Evolutionary conservation across 805 yeast genomes (phyloP).

Genomic region (Lipomyces kockii): DNA sequence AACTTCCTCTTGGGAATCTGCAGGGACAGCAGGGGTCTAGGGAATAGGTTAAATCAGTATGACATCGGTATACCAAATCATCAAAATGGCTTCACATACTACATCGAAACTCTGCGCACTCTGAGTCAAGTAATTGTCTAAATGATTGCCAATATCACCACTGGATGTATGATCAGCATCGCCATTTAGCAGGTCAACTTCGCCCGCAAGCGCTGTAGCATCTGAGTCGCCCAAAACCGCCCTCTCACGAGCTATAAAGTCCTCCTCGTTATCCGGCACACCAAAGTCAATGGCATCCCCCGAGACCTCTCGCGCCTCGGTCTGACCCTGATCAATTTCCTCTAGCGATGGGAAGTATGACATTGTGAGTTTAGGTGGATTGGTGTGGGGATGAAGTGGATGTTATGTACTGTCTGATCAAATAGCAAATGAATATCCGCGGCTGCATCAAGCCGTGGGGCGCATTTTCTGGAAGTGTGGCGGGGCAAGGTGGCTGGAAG

Average conservation of each 20-base stretch:
- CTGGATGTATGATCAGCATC: constrained; percentile 10
- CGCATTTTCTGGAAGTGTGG: background rate
- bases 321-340: constrained; percentile 45
- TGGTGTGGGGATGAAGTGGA: background rate
- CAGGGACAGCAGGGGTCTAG: background rate
- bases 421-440: background rate
- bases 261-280: constrained; percentile 42
- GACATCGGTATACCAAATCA: background rate
- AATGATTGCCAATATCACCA: background rate
- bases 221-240: constrained; percentile 52
- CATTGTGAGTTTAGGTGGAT: constrained; percentile 35
- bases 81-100: background rate
- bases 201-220: constrained; percentile 43
- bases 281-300: constrained; percentile 48
- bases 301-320: constrained; percentile 41
- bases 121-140: background rate
- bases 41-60: background rate
- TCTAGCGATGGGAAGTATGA: constrained; percentile 47
- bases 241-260: constrained; percentile 49
- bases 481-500: background rate
- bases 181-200: constrained; percentile 34
- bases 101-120: constrained; percentile 3
- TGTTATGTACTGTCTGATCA: background rate
- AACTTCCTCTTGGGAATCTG: constrained; percentile 18
- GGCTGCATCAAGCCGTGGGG: background rate